Evolutionary conservation across 2,329 filamentous ascomycete species (phyloP).

Genomic region (Fusarium annulatum): DNA sequence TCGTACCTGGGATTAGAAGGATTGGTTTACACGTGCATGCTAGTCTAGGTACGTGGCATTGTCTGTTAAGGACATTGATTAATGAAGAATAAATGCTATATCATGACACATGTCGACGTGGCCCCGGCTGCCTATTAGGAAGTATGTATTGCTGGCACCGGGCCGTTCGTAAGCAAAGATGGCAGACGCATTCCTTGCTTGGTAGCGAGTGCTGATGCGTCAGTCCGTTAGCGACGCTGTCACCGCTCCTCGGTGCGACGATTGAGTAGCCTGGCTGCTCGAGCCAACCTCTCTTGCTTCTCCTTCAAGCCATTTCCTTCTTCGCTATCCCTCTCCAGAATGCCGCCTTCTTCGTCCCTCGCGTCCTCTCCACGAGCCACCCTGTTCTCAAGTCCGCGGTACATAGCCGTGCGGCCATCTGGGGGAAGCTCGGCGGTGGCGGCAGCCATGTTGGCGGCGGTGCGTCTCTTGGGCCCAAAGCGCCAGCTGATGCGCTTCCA

Average conservation of each 20-base stretch:
- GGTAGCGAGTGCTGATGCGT: background rate
- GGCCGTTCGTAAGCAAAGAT: slow-evolving; percentile 29
- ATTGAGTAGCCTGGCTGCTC: slow-evolving; percentile 54
- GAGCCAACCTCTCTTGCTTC: slow-evolving; percentile 53
- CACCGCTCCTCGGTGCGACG: slow-evolving; percentile 33
- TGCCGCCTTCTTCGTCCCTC: slow-evolving; percentile 38
- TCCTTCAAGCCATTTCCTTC: slow-evolving; percentile 47
- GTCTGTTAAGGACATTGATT: slow-evolving; percentile 40
- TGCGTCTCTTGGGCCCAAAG: slow-evolving; percentile 37
- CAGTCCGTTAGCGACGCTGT: background rate
- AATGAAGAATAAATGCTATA: slow-evolving; percentile 48
- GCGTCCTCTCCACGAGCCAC: slow-evolving; percentile 28
- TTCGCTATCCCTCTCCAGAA: slow-evolving; percentile 43
- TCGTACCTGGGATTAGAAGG: slow-evolving; percentile 22
- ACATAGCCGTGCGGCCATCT: slow-evolving; percentile 52
- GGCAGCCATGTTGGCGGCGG: slow-evolving; percentile 34
- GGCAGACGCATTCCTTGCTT: background rate
- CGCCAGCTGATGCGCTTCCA: slow-evolving; percentile 47
- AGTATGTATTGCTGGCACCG: slow-evolving; percentile 34
- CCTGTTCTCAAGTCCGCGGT: slow-evolving; percentile 43
- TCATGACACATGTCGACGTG: slow-evolving; percentile 47
- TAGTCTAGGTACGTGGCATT: slow-evolving; percentile 17
- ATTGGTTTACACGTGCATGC: slow-evolving; percentile 26
- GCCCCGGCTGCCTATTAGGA: slow-evolving; percentile 38
- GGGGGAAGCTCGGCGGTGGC: slow-evolving; percentile 38